phyloP scores from a whole-genome alignment of 805 yeast genomes.

The Metschnikowia borealis region DNA sequence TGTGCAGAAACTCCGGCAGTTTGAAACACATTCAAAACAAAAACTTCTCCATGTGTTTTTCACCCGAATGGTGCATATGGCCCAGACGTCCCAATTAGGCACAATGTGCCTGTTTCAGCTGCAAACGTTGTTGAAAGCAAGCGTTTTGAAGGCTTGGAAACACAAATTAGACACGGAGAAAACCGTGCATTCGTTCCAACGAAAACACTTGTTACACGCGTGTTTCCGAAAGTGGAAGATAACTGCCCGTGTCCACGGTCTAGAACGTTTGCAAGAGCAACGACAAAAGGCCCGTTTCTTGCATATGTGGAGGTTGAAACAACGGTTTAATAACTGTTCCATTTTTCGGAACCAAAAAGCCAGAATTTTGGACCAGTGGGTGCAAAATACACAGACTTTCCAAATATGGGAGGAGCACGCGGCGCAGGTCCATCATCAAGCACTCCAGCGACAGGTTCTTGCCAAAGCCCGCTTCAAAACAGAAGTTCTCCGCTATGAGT shows the following conservation, averaged over 20 bases:
- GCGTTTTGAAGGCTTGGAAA: background rate
- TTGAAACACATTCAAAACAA: background rate
- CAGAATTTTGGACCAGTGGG: background rate
- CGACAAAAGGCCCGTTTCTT: background rate
- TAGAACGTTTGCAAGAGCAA: no score
- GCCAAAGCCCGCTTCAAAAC: background rate
- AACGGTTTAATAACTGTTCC: background rate
- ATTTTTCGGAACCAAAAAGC: background rate
- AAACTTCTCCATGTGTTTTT: background rate
- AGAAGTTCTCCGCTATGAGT: conserved; percentile 2
- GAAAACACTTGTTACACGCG: background rate
- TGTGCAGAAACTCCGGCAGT: background rate
- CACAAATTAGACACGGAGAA: background rate
- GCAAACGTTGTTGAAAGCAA: background rate
- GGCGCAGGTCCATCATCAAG: background rate
- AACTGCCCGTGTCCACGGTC: background rate
- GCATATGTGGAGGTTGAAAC: background rate
- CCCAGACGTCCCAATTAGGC: background rate
- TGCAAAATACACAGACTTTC: background rate
- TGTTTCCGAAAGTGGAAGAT: background rate
- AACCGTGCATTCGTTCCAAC: background rate
- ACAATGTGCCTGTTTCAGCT: background rate
- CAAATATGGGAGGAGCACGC: background rate
- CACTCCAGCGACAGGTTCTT: background rate
- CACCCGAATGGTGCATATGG: background rate